Evolutionary conservation across 2,329 filamentous ascomycete species (phyloP), one percentile per base, ranked within the genome.

Genomic region (Sarocladium kiliense): DNA sequence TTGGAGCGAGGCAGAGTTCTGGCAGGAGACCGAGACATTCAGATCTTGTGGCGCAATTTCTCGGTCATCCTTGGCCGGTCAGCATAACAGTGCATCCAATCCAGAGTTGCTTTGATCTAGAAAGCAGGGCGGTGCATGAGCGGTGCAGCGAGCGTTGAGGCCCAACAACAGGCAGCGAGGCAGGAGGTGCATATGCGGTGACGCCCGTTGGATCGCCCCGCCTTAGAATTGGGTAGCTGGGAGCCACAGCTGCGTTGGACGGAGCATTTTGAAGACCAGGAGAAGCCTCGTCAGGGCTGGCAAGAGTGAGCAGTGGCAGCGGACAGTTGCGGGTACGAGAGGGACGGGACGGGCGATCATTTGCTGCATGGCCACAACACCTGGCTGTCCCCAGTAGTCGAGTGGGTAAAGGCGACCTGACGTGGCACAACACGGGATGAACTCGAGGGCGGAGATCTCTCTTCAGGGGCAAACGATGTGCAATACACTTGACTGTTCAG

Each of bases 341-440:
- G 44, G 44, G 25, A 49, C 44, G 44, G 44, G 23, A 49, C 44
- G 44, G 44, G 23, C 44, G 44, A 49, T 49, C 44, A 49, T 49
- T 45, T 49, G 44, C 44, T 49, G 6, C 37, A 12, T 32, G n/a
- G 36, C 36, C 16, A 10, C 7, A 10, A 16, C 7, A n/a, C 11
- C 36, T 10, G 7, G 7, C 10, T 16, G 21, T 19, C 44, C 21
- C 44, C 7, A 10, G 12, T n/a, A 6, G 14, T 14, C 16, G 23
- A 49, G 44, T 30, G 25, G 44, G 44, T 30, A n/a, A 14, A 16
- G 7, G 5, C 10, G 44, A 11, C 18, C 23, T 49, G 44, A 49
- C 44, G 44, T 49, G 44, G 44, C 44, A 49, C 19, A 21, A 45
- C 23, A 6, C 6, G 36, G 36, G 41, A 45, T 45, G 21, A 25